phyloP scores from a whole-genome alignment of 805 yeast species.

The Metschnikowia shivogae region DNA sequence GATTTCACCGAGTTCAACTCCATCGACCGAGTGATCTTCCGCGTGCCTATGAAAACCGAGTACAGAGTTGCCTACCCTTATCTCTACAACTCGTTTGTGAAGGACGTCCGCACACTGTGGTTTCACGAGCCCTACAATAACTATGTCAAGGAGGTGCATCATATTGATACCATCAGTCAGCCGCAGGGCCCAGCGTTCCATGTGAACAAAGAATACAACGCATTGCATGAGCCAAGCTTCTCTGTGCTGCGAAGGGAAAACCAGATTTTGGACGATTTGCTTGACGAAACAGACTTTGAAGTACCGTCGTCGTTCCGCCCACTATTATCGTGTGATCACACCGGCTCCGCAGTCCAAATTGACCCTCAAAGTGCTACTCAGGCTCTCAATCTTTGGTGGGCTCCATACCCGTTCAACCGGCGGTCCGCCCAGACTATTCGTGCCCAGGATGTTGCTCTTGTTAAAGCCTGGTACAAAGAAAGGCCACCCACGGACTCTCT shows the following conservation, averaged over 20 bases:
- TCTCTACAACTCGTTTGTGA: slow-evolving; percentile 73
- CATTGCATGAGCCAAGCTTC: slow-evolving; percentile 37
- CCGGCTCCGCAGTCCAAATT: slow-evolving; percentile 11
- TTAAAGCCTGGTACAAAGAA: slow-evolving; percentile 78
- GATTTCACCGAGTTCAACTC: slow-evolving; percentile 90
- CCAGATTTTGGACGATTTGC: slow-evolving; percentile 20
- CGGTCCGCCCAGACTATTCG: slow-evolving; percentile 69
- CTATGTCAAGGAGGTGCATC: slow-evolving; percentile 41
- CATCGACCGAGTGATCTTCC: slow-evolving; percentile 78
- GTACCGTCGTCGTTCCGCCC: slow-evolving; percentile 48
- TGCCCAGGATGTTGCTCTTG: slow-evolving; percentile 85
- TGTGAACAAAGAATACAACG: slow-evolving; percentile 52
- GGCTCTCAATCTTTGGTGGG: slow-evolving; percentile 69
- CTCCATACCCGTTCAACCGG: slow-evolving; percentile 81
- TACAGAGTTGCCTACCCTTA: slow-evolving; percentile 84
- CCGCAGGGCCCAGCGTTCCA: slow-evolving; percentile 44
- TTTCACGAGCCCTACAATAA: slow-evolving; percentile 63
- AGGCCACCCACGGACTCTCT: slow-evolving; percentile 61
- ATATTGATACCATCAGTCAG: neutral
- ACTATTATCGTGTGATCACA: slow-evolving; percentile 32
- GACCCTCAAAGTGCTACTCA: slow-evolving; percentile 41
- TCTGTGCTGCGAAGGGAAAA: slow-evolving; percentile 24
- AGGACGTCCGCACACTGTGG: slow-evolving; percentile 57
- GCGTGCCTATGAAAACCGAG: slow-evolving; percentile 75
- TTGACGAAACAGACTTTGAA: slow-evolving; percentile 28